phyloP scores from a whole-genome alignment of 2,329 filamentous ascomycete genomes.

The Setomelanomma holmii region DNA sequence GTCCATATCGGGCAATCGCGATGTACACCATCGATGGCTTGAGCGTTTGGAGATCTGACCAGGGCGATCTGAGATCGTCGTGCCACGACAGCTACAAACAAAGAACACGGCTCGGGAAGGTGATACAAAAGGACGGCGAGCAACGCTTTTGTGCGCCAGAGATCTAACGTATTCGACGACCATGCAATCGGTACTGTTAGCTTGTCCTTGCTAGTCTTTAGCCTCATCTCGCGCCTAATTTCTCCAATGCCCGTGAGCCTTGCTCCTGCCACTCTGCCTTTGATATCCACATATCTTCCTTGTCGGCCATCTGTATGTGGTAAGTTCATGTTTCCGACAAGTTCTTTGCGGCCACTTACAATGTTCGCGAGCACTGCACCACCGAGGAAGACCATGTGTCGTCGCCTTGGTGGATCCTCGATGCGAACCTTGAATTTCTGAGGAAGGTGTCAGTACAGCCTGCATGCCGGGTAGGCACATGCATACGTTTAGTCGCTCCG shows the following conservation, averaged over 20 bases:
- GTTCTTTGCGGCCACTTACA: constrained; percentile 52
- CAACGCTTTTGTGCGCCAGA: constrained; percentile 5
- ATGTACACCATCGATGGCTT: neutral
- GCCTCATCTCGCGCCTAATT: constrained; percentile 81
- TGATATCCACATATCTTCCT: constrained; percentile 98
- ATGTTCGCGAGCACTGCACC: constrained; percentile 97
- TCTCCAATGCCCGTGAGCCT: constrained; percentile 82
- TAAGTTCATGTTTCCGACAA: constrained; percentile 14
- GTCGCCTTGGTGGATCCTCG: constrained; percentile 92
- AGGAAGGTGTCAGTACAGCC: constrained; percentile 24
- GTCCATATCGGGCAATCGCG: neutral
- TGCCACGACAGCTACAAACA: constrained; percentile 1
- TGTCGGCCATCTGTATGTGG: constrained; percentile 81
- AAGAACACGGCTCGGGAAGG: neutral
- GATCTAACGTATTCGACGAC: constrained; percentile 10
- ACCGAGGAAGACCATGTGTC: constrained; percentile 99
- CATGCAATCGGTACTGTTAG: constrained; percentile 12
- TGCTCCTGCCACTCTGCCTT: constrained; percentile 98
- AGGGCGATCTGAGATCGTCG: neutral
- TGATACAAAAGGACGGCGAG: constrained; percentile 6
- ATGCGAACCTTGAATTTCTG: constrained; percentile 99
- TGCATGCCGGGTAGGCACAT: constrained; percentile 7
- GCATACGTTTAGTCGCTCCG: constrained; percentile 79
- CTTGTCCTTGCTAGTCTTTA: constrained; percentile 17
- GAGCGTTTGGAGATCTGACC: neutral